These are phyloP conservation scores for Vinca minor DNA, from an alignment of 257 asterid species.

Conservation along the genomic window DNA sequence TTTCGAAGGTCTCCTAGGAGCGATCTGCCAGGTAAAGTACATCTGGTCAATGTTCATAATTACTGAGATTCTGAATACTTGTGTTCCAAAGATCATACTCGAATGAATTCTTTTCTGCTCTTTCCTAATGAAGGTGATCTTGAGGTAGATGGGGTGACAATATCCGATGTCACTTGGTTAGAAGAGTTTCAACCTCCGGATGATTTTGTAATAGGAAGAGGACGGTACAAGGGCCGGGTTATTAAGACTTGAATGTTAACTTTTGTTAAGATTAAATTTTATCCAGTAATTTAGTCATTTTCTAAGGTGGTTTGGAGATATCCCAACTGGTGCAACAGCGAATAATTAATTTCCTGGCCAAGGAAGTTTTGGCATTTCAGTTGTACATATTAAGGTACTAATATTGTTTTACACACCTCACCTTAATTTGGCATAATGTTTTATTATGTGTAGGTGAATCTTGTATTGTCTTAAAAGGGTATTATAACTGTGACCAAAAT, in stretches of 20 bases:
- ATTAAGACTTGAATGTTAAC: conserved; percentile 42
- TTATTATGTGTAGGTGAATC: no score
- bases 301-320: conserved; percentile 28
- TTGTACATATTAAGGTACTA: conserved; percentile 61
- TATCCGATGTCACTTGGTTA: conserved; percentile 75
- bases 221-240: conserved; percentile 81
- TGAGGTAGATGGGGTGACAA: conserved; percentile 63
- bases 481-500: no score
- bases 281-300: conserved; percentile 25
- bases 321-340: conserved; percentile 21
- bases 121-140: conserved; percentile 38
- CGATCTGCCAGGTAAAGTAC: conserved; percentile 68
- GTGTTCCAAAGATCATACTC: background rate
- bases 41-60: background rate
- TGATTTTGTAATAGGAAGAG: conserved; percentile 82
- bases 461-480: no score
- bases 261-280: conserved; percentile 27
- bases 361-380: conserved; percentile 37
- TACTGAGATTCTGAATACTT: background rate
- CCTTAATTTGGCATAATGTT: conserved; percentile 11
- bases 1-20: conserved; percentile 53
- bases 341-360: conserved; percentile 28
- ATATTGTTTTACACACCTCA: conserved; percentile 35
- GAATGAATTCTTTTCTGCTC: background rate
- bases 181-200: conserved; percentile 89